These are phyloP conservation scores for Blastobotrys illinoisensis DNA, from an alignment of 1,139 yeast genomes.

Conservation along the genomic window DNA sequence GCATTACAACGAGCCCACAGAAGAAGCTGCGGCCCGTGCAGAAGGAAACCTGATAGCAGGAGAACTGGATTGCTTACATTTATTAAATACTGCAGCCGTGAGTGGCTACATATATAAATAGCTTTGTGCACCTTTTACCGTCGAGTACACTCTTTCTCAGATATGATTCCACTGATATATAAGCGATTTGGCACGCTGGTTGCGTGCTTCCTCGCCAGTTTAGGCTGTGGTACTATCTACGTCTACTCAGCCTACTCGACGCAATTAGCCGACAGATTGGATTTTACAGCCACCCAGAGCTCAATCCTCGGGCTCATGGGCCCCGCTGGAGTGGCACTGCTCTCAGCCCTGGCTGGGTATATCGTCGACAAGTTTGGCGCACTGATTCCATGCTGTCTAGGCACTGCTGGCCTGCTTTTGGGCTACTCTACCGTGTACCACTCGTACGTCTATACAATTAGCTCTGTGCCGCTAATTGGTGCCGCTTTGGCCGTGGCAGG, in stretches of 20 bases:
- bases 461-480: slow-evolving; percentile 24
- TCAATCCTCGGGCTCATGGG: slow-evolving; percentile 52
- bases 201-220: slow-evolving; percentile 34
- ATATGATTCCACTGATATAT: neutral
- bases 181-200: slow-evolving; percentile 17
- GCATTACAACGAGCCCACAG: neutral
- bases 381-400: slow-evolving; percentile 38
- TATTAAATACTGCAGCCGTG: neutral
- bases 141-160: neutral
- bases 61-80: neutral
- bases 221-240: slow-evolving; percentile 55
- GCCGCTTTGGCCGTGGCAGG: slow-evolving; percentile 28
- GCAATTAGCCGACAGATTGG: slow-evolving; percentile 48
- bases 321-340: slow-evolving; percentile 50
- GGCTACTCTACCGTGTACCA: slow-evolving; percentile 26
- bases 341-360: slow-evolving; percentile 54
- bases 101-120: neutral
- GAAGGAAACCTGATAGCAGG: neutral
- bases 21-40: neutral
- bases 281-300: slow-evolving; percentile 49
- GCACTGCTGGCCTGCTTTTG: slow-evolving; percentile 22
- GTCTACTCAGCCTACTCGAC: slow-evolving; percentile 58
- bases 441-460: slow-evolving; percentile 22
- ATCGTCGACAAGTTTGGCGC: slow-evolving; percentile 52
- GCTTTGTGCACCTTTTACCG: neutral